Evolutionary conservation across 371 early-diverging fungal genomes (phyloP).

Genomic region (Polyrhizophydium stewartii): DNA sequence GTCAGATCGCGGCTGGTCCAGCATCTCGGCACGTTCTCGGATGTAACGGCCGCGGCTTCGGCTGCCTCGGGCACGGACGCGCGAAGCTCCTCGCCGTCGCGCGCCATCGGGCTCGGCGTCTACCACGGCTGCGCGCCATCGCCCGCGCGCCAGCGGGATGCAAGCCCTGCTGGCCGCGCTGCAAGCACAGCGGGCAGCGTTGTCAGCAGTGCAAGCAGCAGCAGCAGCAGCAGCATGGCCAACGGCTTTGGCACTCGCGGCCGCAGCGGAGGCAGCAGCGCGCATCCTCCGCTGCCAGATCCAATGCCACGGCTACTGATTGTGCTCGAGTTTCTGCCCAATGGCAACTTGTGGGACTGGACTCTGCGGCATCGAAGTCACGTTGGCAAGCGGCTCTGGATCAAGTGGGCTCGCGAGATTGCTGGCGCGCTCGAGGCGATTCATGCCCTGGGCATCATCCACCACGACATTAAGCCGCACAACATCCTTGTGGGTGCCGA

Average conservation of each 20-base stretch:
- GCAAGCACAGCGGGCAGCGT: too few species aligned
- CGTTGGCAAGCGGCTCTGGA: slow-evolving; percentile 58
- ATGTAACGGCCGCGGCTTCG: not conserved
- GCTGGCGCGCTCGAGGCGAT: slow-evolving; percentile 60
- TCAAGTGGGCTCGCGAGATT: slow-evolving; percentile 68
- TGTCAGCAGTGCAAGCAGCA: not conserved
- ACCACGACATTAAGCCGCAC: slow-evolving; percentile 87
- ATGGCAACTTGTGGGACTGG: slow-evolving; percentile 66
- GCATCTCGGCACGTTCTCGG: slow-evolving; percentile 5
- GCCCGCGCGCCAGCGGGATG: not conserved
- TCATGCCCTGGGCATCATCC: slow-evolving; percentile 63
- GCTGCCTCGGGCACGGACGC: not conserved
- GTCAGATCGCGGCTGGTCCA: slow-evolving; percentile 4
- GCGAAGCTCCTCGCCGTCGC: not conserved
- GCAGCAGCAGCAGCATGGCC: not conserved
- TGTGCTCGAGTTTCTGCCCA: slow-evolving; percentile 58
- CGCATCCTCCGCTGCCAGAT: not conserved
- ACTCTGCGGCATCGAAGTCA: slow-evolving; percentile 31
- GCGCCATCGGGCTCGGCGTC: not conserved
- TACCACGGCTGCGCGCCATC: not conserved
- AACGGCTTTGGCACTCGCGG: not conserved
- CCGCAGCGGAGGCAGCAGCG: not conserved
- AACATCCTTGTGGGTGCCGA: slow-evolving; percentile 31
- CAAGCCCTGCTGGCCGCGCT: too few species aligned
- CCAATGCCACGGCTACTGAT: slow-evolving; percentile 37